Evolutionary conservation across 768 basidiomycete species (phyloP).

Genomic region (Suillus fuscotomentosus): DNA sequence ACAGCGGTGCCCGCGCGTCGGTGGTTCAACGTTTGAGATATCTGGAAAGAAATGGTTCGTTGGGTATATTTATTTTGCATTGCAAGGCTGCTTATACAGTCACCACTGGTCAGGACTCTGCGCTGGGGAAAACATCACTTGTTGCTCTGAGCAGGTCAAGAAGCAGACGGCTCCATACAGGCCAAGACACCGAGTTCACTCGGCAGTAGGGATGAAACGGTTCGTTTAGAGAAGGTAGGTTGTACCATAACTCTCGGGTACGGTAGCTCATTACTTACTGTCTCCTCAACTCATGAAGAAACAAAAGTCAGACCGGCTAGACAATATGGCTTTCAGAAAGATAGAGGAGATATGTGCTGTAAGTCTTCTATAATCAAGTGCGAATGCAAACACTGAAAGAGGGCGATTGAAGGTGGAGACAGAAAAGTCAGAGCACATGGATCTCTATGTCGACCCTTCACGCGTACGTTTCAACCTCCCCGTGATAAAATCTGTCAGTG

Average conservation of each 20-base stretch:
- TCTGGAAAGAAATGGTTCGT: conserved; percentile 92
- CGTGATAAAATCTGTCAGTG: conserved; percentile 84
- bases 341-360: conserved; percentile 95
- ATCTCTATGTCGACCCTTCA: conserved; percentile 89
- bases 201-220: conserved; percentile 86
- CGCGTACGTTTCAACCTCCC: conserved; percentile 89
- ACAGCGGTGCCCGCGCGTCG: conserved; percentile 68
- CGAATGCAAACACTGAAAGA: not conserved
- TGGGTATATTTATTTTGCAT: not conserved
- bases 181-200: conserved; percentile 86
- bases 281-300: conserved; percentile 78
- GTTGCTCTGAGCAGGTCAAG: conserved; percentile 75
- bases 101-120: conserved; percentile 58
- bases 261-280: conserved; percentile 26
- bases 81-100: conserved; percentile 1
- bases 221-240: conserved; percentile 83
- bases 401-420: conserved; percentile 66
- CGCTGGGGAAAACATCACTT: conserved; percentile 89
- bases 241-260: not conserved
- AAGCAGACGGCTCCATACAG: conserved; percentile 86
- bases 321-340: conserved; percentile 88
- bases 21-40: conserved; percentile 85
- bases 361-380: conserved; percentile 22
- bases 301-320: conserved; percentile 95
- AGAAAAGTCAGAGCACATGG: conserved; percentile 88